Percentiles rank a stretch among this genome's conserved stretches.
Conservation (phyloP, 179 eudicot genomes). For the Patellifolia procumbens region DNA sequence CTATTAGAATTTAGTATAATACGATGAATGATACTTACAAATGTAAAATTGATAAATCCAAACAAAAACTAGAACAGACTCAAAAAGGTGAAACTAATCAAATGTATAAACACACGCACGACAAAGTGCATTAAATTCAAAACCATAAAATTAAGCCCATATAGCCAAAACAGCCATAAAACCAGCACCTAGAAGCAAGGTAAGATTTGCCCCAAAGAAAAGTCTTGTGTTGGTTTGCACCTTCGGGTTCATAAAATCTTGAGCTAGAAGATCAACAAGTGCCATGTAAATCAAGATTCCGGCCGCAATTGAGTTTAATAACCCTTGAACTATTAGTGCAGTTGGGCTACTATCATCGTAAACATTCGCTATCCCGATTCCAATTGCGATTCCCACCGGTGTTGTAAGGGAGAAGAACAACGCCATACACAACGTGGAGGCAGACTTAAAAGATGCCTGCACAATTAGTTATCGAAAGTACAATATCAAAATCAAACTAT, state of each 20-base stretch:
- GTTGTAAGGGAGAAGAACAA: conserved; percentile 43
- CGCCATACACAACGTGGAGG: conserved; percentile 31
- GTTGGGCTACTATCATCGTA: conserved; percentile 38
- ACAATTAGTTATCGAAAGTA: not conserved
- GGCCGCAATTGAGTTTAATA: conserved; percentile 32
- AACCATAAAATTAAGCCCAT: conserved; percentile 29
- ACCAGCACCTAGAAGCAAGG: conserved; percentile 43
- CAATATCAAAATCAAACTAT: too few relatives aligned
- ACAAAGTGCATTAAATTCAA: too few relatives aligned
- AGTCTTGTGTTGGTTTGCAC: conserved; percentile 30
- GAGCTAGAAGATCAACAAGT: conserved; percentile 42
- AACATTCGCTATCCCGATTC: conserved; percentile 33
- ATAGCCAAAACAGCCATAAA: conserved; percentile 39
- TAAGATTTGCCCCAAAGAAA: conserved; percentile 23
- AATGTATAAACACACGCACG: not conserved
- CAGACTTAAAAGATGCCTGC: conserved; percentile 35
- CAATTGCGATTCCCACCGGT: conserved; percentile 38
- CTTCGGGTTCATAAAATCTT: conserved; percentile 42
- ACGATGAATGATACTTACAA: too few relatives aligned
- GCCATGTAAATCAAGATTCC: conserved; percentile 47
- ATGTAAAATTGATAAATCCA: not conserved
- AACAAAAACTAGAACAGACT: not conserved
- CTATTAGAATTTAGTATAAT: too few relatives aligned
- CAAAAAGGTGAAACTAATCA: not conserved
- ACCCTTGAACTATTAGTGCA: conserved; percentile 38